Evolutionary conservation across 1,284 basidiomycete genomes (phyloP).

Genomic region (Sporisorium scitamineum): DNA sequence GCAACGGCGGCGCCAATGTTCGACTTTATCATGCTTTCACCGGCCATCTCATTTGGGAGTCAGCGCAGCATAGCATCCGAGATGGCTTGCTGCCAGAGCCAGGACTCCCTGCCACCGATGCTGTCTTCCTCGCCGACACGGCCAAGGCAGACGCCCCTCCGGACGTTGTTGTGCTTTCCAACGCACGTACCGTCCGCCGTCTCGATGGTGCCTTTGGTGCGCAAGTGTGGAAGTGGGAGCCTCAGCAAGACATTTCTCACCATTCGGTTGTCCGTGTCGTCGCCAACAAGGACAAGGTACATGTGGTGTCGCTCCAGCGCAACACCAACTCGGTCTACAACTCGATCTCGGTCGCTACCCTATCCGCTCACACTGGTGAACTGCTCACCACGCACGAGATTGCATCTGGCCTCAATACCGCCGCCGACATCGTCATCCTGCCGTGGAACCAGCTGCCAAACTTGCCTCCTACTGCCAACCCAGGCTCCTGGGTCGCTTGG

Average conservation of each 20-base stretch:
- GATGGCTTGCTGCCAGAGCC: slow-evolving; percentile 45
- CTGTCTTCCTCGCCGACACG: slow-evolving; percentile 47
- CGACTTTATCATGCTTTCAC: slow-evolving; percentile 78
- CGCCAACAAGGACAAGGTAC: slow-evolving; percentile 42
- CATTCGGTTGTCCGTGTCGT: slow-evolving; percentile 40
- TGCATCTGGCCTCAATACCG: slow-evolving; percentile 30
- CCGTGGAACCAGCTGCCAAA: slow-evolving; percentile 50
- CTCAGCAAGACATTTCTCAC: slow-evolving; percentile 31
- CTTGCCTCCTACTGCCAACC: slow-evolving; percentile 38
- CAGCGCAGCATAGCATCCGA: slow-evolving; percentile 49
- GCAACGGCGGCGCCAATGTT: slow-evolving; percentile 78
- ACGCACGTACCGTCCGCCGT: slow-evolving; percentile 49
- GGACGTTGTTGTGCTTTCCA: slow-evolving; percentile 52
- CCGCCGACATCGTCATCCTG: slow-evolving; percentile 45
- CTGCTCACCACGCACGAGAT: slow-evolving; percentile 49
- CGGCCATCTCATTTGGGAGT: slow-evolving; percentile 80
- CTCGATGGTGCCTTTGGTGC: slow-evolving; percentile 32
- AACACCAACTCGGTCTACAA: slow-evolving; percentile 37
- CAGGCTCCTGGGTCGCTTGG: slow-evolving; percentile 64
- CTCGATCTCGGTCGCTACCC: slow-evolving; percentile 44
- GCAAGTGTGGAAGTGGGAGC: slow-evolving; percentile 41
- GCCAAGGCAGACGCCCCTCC: slow-evolving; percentile 15
- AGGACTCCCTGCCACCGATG: slow-evolving; percentile 48
- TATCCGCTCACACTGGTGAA: slow-evolving; percentile 46
- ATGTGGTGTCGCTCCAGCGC: slow-evolving; percentile 49